These are phyloP conservation scores for Thalassiosira hispida DNA, from an alignment of 352 stramenopile species.

Conservation along the genomic window DNA sequence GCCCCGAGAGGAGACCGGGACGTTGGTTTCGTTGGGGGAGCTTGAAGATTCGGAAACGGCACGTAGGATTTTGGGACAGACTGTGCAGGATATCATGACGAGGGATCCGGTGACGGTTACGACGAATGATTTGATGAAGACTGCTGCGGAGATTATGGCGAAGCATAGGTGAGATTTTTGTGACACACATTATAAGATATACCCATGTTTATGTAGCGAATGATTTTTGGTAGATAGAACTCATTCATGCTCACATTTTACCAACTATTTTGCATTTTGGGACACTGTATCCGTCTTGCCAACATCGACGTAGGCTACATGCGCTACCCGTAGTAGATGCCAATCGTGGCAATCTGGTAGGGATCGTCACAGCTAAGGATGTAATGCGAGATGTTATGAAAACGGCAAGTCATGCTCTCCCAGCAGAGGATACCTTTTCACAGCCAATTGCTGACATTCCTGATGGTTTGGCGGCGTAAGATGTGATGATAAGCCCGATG, in stretches of 20 bases:
- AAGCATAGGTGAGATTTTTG: slow-evolving; percentile 37
- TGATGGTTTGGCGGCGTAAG: not conserved
- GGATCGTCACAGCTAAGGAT: slow-evolving; percentile 51
- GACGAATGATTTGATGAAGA: slow-evolving; percentile 57
- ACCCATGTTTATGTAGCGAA: not conserved
- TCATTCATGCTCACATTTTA: too few relatives aligned
- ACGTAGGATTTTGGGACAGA: slow-evolving; percentile 47
- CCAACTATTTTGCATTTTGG: too few relatives aligned
- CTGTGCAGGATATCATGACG: slow-evolving; percentile 50
- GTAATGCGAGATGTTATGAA: slow-evolving; percentile 59
- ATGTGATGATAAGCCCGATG: too few relatives aligned
- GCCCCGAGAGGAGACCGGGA: slow-evolving; percentile 41
- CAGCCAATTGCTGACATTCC: slow-evolving; percentile 10
- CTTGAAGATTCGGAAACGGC: slow-evolving; percentile 46
- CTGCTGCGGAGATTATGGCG: slow-evolving; percentile 48
- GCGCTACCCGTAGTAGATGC: slow-evolving; percentile 45
- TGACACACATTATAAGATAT: too few relatives aligned
- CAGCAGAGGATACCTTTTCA: slow-evolving; percentile 40
- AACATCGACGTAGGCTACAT: slow-evolving; percentile 19
- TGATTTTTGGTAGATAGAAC: too few relatives aligned
- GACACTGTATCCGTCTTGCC: not conserved
- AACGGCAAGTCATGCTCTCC: slow-evolving; percentile 37
- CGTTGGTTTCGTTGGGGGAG: slow-evolving; percentile 37
- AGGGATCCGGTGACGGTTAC: slow-evolving; percentile 38
- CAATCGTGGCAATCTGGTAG: slow-evolving; percentile 42